Evolutionary conservation across 176 grass and related monocot genomes (phyloP), one percentile per base, ranked within the genome.

Genomic region (Carex scoparia): DNA sequence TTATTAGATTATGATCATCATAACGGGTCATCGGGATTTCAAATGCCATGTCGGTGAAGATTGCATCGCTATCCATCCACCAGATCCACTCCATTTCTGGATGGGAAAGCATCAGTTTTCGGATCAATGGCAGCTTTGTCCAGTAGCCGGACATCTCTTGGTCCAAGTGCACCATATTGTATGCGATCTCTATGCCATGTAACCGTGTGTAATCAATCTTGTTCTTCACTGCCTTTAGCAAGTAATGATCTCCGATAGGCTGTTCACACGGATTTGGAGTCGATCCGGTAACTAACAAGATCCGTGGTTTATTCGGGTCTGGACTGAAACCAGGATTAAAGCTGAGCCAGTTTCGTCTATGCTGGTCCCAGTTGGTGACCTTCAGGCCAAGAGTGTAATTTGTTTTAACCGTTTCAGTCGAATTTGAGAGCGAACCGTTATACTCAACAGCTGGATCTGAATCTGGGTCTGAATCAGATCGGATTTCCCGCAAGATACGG

Each of bases 1-100:
- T 92, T 76, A 98, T 84, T 71, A 98, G 95, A 84, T 94, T 98
- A 69, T 86, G 95, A 2, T 27, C 54, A 2, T 90, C 75, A 32
- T 98, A 98, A 59, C 88, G 91, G 15, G 31, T 5, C 4, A 98
- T 88, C 0, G 90, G 95, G 58, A 98, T 87, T 85, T 98, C 88
- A 59, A 98, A 98, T 5, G 93, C 89, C 95, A 98, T 98, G 91
- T 98, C 93, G 18, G 95, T 98, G 86, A 98, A 94, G 67, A 98
- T 86, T 9, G 92, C 92, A 72, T 94, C 95, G 75, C 89, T 98
- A 88, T 98, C 95, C 92, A 98, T 90, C 95, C 95, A 98, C 95
- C 95, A 98, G 89, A 98, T 91, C 95, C 95, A 98, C 89, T 97
- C 91, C 3, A 94, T 79, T 84, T 98, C 95, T 31, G 92, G 95